Percentiles rank a stretch among this genome's conserved stretches.
Evolutionary conservation across 2,329 filamentous ascomycete genomes (phyloP).

Genomic region (Lojkania enalia): DNA sequence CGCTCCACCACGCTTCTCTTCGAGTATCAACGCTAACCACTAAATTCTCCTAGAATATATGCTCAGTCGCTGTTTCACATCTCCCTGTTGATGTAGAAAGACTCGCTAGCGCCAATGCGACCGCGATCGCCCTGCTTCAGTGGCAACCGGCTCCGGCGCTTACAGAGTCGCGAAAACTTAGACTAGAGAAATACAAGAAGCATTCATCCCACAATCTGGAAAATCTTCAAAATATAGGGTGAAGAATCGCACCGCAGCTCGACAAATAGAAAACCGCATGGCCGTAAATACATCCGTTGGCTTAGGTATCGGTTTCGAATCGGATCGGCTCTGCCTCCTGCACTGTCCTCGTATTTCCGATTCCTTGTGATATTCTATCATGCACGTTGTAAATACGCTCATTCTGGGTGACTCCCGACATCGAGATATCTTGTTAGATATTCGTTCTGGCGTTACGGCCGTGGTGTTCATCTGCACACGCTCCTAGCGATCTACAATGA

Average conservation of each 20-base stretch:
- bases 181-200: slow-evolving; percentile 34
- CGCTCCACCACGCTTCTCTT: slow-evolving; percentile 5
- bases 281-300: slow-evolving; percentile 10
- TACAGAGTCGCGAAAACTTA: slow-evolving; percentile 30
- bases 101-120: slow-evolving; percentile 15
- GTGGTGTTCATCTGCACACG: neutral
- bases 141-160: slow-evolving; percentile 25
- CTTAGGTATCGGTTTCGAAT: slow-evolving; percentile 14
- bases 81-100: slow-evolving; percentile 5
- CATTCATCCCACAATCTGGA: slow-evolving; percentile 16
- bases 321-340: slow-evolving; percentile 16
- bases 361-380: neutral
- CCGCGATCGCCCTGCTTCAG: slow-evolving; percentile 18
- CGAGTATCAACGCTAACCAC: slow-evolving; percentile 25
- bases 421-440: neutral
- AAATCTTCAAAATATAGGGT: slow-evolving; percentile 9
- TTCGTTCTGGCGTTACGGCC: neutral
- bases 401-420: neutral
- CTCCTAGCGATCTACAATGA: neutral
- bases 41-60: slow-evolving; percentile 2
- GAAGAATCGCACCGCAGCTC: slow-evolving; percentile 18
- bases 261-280: slow-evolving; percentile 14
- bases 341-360: slow-evolving; percentile 4
- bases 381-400: neutral
- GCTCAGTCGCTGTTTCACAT: slow-evolving; percentile 11